Conservation (phyloP, 2,329 filamentous ascomycete species). For the Thielaviopsis musarum region DNA sequence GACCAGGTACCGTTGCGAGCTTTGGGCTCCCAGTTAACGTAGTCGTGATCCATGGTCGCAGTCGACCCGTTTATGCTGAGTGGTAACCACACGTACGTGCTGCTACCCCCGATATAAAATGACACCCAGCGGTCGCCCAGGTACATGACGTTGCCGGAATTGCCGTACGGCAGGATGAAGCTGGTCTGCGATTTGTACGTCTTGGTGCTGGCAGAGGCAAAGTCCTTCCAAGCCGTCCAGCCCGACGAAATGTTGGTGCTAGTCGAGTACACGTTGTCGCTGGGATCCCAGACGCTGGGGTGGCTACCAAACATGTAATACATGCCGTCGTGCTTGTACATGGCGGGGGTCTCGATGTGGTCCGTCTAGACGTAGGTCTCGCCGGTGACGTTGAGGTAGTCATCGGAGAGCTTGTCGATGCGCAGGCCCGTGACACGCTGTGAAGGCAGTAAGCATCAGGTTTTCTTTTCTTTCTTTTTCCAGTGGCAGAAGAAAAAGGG, state of each 20-base stretch:
- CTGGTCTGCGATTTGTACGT: constrained; percentile 46
- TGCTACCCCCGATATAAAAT: constrained; percentile 39
- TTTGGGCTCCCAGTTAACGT: constrained; percentile 38
- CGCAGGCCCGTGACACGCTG: constrained; percentile 40
- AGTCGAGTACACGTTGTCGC: constrained; percentile 48
- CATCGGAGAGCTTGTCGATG: constrained; percentile 36
- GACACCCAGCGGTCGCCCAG: constrained; percentile 51
- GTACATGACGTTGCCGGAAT: constrained; percentile 31
- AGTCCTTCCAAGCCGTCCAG: constrained; percentile 44
- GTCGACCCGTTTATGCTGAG: constrained; percentile 32
- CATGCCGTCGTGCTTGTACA: constrained; percentile 40
- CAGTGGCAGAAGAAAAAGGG: not conserved
- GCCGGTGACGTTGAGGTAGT: constrained; percentile 36
- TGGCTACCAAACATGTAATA: constrained; percentile 51
- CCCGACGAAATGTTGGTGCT: constrained; percentile 38
- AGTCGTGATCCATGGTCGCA: constrained; percentile 31
- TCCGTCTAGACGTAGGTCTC: constrained; percentile 35
- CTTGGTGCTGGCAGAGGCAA: constrained; percentile 36
- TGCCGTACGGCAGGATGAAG: constrained; percentile 32
- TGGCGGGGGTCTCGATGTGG: constrained; percentile 43
- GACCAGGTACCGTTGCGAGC: constrained; percentile 27
- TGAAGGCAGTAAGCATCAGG: not conserved
- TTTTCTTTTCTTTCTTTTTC: not conserved
- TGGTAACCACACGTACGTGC: constrained; percentile 50
- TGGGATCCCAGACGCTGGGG: constrained; percentile 39